A percentile compares a stretch with the other conserved stretches of the same genome.
Evolutionary conservation across 257 asterid species (phyloP).

Genomic region (Ocimum tenuiflorum): DNA sequence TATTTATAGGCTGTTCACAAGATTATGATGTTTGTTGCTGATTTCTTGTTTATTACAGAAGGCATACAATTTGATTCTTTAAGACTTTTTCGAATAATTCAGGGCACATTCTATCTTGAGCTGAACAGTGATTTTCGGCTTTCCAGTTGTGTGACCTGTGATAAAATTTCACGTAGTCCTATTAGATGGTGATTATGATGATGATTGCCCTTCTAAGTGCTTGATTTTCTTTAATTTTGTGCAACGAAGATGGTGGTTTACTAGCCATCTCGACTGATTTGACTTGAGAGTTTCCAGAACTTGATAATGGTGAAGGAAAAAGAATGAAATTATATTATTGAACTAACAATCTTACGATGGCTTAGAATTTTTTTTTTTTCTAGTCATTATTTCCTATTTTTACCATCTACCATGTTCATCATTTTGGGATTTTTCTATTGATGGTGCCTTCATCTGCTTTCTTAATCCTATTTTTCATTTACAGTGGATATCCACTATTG

Average conservation of each 20-base stretch:
- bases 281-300: background rate
- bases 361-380: background rate
- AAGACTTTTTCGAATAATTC: background rate
- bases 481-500: slow-evolving; percentile 87
- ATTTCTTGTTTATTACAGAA: background rate
- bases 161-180: background rate
- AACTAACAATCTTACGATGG: background rate
- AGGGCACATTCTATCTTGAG: background rate
- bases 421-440: background rate
- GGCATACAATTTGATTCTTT: background rate
- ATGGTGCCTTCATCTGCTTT: slow-evolving; percentile 2
- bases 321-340: background rate
- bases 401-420: background rate
- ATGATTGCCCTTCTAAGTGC: background rate
- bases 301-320: no score
- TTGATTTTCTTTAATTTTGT: background rate
- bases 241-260: background rate
- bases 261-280: background rate
- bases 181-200: background rate
- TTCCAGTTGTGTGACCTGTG: background rate
- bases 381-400: background rate
- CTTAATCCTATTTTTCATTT: background rate
- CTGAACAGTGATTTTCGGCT: background rate
- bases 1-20: background rate
- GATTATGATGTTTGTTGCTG: background rate